Evolutionary conservation across 2,329 filamentous ascomycete species (phyloP).

Genomic region (Chalaropsis ovoidea): DNA sequence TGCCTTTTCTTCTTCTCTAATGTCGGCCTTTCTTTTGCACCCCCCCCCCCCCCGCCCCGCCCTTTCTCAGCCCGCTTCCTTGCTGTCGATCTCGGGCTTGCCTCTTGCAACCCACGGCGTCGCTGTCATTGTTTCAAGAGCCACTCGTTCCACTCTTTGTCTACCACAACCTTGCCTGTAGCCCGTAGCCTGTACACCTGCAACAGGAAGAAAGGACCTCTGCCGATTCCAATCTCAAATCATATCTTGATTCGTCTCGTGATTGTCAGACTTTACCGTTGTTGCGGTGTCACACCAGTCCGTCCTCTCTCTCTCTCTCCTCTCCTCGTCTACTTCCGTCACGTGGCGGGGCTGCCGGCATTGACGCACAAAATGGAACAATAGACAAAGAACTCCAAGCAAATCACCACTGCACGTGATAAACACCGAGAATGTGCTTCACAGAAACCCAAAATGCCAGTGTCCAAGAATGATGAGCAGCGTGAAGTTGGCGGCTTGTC

Average conservation of each 20-base stretch:
- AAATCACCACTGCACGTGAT: not conserved
- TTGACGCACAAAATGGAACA: not conserved
- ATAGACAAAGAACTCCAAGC: not conserved
- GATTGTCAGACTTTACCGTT: slow-evolving; percentile 6
- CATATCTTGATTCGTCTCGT: not conserved
- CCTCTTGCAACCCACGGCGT: not conserved
- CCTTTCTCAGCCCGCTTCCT: not conserved
- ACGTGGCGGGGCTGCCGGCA: not conserved
- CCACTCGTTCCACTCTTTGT: not conserved
- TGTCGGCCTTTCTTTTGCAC: not conserved
- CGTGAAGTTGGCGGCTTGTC: not conserved
- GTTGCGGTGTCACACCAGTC: not conserved
- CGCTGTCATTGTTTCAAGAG: not conserved
- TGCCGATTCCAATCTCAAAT: slow-evolving; percentile 10
- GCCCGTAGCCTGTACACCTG: not conserved
- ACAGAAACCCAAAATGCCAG: not conserved
- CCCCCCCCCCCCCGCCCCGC: not conserved
- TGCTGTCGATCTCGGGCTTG: not conserved
- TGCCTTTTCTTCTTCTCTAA: not conserved
- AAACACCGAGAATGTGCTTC: not conserved
- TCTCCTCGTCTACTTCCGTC: not conserved
- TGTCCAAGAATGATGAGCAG: not conserved
- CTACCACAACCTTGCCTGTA: not conserved
- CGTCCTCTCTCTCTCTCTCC: not conserved
- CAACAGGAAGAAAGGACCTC: not conserved